Evolutionary conservation across 1,284 basidiomycete species (phyloP).

Genomic region (Fomitopsis palustris): DNA sequence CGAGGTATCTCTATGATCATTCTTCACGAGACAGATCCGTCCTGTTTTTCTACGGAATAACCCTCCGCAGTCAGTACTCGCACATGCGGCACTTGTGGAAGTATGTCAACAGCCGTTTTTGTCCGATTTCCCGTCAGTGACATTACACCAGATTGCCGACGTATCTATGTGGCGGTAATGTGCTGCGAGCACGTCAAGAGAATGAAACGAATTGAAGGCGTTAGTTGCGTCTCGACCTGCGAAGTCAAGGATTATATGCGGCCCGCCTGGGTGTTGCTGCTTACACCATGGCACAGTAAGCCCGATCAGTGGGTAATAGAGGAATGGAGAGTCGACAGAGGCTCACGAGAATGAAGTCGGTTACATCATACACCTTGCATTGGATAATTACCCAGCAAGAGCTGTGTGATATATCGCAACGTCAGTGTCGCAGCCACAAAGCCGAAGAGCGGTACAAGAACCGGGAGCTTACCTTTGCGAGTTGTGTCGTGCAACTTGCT

Average conservation of each 20-base stretch:
- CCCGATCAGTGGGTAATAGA: not conserved
- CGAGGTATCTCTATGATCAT: no score
- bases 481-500: not conserved
- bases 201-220: slow-evolving; percentile 1
- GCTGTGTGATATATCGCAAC: not conserved
- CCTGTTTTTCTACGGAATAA: no score
- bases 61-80: no score
- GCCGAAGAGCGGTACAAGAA: not conserved
- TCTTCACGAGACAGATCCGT: no score
- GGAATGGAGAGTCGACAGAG: not conserved
- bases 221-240: slow-evolving; percentile 3
- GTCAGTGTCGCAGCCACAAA: not conserved
- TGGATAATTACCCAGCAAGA: not conserved
- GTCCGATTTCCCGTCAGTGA: not conserved
- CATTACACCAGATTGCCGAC: not conserved
- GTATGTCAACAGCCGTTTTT: not conserved
- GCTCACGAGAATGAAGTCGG: not conserved
- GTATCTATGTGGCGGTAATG: not conserved
- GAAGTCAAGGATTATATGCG: slow-evolving; percentile 1
- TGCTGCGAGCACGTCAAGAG: not conserved
- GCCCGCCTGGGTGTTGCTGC: slow-evolving; percentile 4
- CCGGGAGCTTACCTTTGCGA: not conserved
- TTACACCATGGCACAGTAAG: not conserved
- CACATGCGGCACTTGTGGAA: no score
- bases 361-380: not conserved